Evolutionary conservation across 495 filamentous ascomycete genomes (phyloP).

Genomic region (Cercophora sp.): DNA sequence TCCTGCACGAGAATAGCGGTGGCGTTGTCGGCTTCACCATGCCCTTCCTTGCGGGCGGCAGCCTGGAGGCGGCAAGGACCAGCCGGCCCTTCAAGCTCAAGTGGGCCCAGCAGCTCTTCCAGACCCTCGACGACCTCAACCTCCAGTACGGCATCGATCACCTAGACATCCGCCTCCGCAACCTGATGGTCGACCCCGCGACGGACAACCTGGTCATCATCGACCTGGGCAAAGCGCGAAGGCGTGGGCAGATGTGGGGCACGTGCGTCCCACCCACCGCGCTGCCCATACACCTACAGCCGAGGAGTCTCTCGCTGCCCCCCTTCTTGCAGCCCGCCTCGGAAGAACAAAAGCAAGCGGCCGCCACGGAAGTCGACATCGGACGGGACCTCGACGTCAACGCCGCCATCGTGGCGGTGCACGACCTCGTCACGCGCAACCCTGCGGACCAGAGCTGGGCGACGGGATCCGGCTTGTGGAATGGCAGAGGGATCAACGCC

Average conservation of each 20-base stretch:
- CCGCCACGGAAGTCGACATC: neutral
- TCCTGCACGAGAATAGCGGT: neutral
- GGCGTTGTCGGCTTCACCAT: slow-evolving; percentile 6
- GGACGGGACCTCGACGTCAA: neutral
- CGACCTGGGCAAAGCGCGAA: neutral
- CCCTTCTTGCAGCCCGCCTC: neutral
- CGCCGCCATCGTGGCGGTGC: neutral
- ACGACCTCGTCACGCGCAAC: neutral
- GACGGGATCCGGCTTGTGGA: neutral
- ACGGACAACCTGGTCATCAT: slow-evolving; percentile 8
- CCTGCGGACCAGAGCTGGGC: neutral
- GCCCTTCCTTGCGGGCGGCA: neutral
- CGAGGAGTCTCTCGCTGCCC: neutral
- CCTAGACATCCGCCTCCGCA: slow-evolving; percentile 4
- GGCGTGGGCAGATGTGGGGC: neutral
- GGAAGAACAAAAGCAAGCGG: neutral
- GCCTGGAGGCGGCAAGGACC: neutral
- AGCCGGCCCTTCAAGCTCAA: slow-evolving; percentile 10
- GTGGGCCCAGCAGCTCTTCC: slow-evolving; percentile 8
- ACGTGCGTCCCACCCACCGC: neutral
- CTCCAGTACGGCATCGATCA: slow-evolving; percentile 10
- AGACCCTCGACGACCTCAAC: slow-evolving; percentile 9
- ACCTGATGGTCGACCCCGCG: slow-evolving; percentile 9
- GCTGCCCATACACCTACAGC: neutral
- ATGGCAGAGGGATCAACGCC: neutral